These are phyloP conservation scores for Chaetoscypha palmicola DNA, from an alignment of 2,329 filamentous ascomycete species.

Conservation along the genomic window DNA sequence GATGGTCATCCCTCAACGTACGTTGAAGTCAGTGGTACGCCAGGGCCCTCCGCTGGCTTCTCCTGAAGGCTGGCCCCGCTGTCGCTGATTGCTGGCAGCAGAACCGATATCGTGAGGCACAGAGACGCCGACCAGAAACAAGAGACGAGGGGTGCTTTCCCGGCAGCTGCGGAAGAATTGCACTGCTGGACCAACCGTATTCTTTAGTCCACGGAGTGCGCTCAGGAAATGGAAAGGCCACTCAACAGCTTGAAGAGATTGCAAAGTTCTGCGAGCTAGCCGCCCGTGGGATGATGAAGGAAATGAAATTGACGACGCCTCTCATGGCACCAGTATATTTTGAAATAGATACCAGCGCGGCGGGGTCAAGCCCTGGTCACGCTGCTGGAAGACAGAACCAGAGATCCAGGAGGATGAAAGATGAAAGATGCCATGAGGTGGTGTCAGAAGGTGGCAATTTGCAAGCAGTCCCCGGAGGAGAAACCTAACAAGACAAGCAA, in stretches of 20 bases:
- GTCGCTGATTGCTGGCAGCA: slow-evolving; percentile 4
- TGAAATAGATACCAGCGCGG: too few species aligned
- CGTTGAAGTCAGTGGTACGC: slow-evolving; percentile 11
- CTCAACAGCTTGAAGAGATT: too few species aligned
- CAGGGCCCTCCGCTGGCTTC: slow-evolving; percentile 1
- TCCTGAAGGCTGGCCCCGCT: neutral
- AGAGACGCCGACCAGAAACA: neutral
- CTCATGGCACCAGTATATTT: too few species aligned
- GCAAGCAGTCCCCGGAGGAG: neutral
- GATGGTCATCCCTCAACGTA: slow-evolving; percentile 5
- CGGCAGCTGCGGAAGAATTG: slow-evolving; percentile 14
- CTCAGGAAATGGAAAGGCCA: too few species aligned
- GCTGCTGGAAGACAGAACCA: too few species aligned
- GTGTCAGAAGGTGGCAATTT: neutral
- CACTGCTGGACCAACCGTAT: slow-evolving; percentile 1
- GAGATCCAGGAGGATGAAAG: neutral
- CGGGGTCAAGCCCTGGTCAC: too few species aligned
- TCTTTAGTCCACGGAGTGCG: slow-evolving; percentile 4
- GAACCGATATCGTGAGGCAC: slow-evolving; percentile 7
- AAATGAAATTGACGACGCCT: too few species aligned
- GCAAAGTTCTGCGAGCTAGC: too few species aligned
- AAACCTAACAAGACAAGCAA: too few species aligned
- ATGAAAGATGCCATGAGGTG: too few species aligned
- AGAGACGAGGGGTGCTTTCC: slow-evolving; percentile 5
- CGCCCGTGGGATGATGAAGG: too few species aligned